These are phyloP conservation scores for Trichoderma arundinaceum DNA, from an alignment of 2,329 filamentous ascomycete genomes.

Conservation along the genomic window DNA sequence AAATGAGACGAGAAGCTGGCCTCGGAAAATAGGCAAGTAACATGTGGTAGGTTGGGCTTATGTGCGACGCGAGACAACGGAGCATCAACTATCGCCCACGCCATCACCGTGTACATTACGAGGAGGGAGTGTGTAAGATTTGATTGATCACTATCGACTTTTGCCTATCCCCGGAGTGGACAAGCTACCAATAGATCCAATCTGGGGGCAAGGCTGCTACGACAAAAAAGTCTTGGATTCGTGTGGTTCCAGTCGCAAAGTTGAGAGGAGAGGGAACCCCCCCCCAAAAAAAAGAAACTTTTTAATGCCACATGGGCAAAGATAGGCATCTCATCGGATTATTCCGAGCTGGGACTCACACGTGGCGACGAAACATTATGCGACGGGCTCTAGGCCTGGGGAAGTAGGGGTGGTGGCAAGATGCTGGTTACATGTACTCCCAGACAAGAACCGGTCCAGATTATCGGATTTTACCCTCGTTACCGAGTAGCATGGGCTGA, in stretches of 20 bases:
- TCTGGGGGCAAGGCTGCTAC: neutral
- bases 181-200: neutral
- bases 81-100: neutral
- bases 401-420: neutral
- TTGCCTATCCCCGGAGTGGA: neutral
- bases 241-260: neutral
- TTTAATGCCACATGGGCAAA: neutral
- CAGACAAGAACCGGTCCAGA: neutral
- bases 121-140: slow-evolving; percentile 23
- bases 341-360: slow-evolving; percentile 6
- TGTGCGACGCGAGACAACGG: neutral
- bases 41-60: neutral
- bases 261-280: neutral
- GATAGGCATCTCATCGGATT: neutral
- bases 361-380: slow-evolving; percentile 1
- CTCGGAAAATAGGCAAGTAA: slow-evolving; percentile 43
- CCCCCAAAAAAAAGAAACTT: neutral
- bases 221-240: neutral
- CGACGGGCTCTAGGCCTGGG: neutral
- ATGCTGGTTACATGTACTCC: no score
- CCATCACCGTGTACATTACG: slow-evolving; percentile 18
- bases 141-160: neutral
- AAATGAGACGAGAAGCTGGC: slow-evolving; percentile 57
- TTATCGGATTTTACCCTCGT: slow-evolving; percentile 1
- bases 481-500: slow-evolving; percentile 2